Base-by-base conservation (phyloP, 257 asterid genomes). In the Solanum dulcamara region DNA sequence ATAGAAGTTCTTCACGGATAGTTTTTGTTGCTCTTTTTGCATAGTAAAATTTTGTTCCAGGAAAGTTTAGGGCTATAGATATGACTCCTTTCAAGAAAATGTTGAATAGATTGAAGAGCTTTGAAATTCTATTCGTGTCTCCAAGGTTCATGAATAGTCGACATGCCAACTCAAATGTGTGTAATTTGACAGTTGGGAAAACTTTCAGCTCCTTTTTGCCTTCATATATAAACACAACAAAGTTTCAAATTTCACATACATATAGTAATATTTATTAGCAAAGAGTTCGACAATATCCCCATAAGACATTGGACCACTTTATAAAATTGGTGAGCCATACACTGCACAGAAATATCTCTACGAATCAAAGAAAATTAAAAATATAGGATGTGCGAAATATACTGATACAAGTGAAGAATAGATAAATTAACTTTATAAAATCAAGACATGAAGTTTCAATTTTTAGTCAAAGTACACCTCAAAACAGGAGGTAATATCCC, bases 71-170 rank as follows among this genome's bases (percentile, higher is more conserved):
- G 11, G 95, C 93, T 48, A 93, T 48, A 0, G 94, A 91, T 83
- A 95, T 89, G 5, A 95, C 60, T 15, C 98, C 99, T 64, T 88
- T 91, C 84, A 92, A 67, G 89, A 95, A 92, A 48, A 90, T n/a
- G 30, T 90, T 90, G 90, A 94, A 94, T 38, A 92, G 87, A 46
- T 74, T 28, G 4, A 93, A 93, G 38, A 95, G 94, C 87, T 89
- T 87, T 18, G 88, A 37, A 10, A 94, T 91, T n/a, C 87, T 87
- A 11, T 70, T 81, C 28, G 86, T 82, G 22, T 95, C 96, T 83
- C 94, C 97, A 10, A 94, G 90, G 91, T 96, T 93, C 94, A 93
- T 87, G 81, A 95, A 94, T 7, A 94, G 87, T 26, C 93, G 92
- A 48, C 99, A 95, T 1, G 94, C 98, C 13, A 94, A 87, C 38